A percentile compares a stretch with the other conserved stretches of the same genome.
Conservation (phyloP, 441 rosid species). For the Eruca vesicaria region DNA sequence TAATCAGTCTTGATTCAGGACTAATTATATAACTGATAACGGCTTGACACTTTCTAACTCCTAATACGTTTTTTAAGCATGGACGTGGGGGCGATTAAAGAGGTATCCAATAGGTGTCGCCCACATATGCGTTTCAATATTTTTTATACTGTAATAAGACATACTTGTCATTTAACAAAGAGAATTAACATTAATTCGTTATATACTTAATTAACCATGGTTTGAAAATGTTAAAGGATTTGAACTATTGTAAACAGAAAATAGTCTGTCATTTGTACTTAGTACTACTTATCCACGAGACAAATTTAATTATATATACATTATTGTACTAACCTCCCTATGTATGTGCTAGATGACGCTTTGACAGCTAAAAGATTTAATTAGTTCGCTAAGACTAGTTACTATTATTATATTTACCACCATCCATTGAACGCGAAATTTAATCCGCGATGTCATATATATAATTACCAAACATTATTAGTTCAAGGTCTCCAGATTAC, state of each 20-base stretch:
- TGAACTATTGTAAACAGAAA: constrained; percentile 7
- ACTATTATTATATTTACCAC: not conserved
- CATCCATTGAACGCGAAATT: not conserved
- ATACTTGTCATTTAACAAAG: not conserved
- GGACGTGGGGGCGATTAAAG: constrained; percentile 28
- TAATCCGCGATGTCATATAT: not conserved
- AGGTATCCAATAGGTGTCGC: constrained; percentile 11
- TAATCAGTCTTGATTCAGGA: constrained; percentile 4
- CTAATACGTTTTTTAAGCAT: not conserved
- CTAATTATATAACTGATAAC: constrained; percentile 11
- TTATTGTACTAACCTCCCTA: not conserved
- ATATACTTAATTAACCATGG: constrained; percentile 1
- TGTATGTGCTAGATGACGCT: constrained; percentile 19
- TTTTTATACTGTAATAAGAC: not conserved
- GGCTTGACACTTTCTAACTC: constrained; percentile 28
- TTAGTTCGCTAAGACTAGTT: not conserved
- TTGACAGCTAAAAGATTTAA: constrained; percentile 23
- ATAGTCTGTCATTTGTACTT: constrained; percentile 21
- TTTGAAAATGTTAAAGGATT: not conserved
- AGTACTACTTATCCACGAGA: constrained; percentile 14
- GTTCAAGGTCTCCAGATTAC: not conserved
- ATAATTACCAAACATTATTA: not conserved
- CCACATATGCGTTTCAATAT: not conserved
- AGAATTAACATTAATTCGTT: not conserved
- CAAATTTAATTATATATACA: not conserved